These are phyloP conservation scores for Nakazawaea pomicola DNA, from an alignment of 805 yeast species.

Conservation along the genomic window DNA sequence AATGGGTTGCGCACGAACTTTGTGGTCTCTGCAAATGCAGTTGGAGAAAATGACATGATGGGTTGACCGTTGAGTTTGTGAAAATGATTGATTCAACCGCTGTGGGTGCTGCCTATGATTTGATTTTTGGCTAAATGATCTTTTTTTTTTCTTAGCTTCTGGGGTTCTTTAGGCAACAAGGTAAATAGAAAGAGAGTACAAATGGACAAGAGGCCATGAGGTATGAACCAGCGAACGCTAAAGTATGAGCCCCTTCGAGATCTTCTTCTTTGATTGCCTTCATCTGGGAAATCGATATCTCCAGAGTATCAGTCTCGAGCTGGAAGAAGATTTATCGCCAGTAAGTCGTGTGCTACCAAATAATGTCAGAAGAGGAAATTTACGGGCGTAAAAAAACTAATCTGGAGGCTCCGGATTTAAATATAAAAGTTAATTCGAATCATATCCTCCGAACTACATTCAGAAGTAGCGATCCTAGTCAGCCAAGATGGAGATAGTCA, in stretches of 20 bases:
- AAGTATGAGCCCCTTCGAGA: too few species aligned
- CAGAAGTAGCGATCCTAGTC: neutral
- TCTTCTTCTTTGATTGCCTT: too few species aligned
- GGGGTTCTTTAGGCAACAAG: too few species aligned
- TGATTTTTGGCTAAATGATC: neutral
- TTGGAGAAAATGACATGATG: constrained; percentile 34
- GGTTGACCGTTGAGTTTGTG: neutral
- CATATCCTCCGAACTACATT: neutral
- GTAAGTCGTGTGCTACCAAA: too few species aligned
- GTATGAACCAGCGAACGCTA: too few species aligned
- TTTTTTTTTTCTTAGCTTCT: neutral
- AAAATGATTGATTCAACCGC: neutral
- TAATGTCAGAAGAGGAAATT: too few species aligned
- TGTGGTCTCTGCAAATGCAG: constrained; percentile 82
- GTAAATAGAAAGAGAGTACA: too few species aligned
- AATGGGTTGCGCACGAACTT: constrained; percentile 55
- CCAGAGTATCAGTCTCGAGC: too few species aligned
- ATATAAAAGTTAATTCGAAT: neutral
- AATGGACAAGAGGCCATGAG: too few species aligned
- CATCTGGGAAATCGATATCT: too few species aligned
- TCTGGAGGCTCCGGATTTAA: neutral
- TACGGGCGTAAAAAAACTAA: too few species aligned
- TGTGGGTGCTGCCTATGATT: neutral
- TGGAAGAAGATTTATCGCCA: too few species aligned
- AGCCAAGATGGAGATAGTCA: constrained; percentile 1